phyloP scores from a whole-genome alignment of 164 flowering plant species.

The Magnolia officinalis region DNA sequence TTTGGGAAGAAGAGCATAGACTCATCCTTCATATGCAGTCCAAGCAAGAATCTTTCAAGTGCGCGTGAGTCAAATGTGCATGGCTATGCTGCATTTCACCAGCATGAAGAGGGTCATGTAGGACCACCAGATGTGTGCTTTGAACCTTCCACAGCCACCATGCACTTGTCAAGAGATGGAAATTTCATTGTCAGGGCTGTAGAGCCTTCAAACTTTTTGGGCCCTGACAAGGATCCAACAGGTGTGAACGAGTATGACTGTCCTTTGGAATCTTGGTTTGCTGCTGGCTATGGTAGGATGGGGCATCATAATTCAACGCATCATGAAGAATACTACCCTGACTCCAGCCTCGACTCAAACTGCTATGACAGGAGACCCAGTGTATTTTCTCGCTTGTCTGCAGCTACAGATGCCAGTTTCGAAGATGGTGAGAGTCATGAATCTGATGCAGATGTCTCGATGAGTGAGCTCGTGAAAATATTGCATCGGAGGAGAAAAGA shows the following conservation, averaged over 20 bases:
- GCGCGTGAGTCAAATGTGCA: not conserved
- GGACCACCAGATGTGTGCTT: not conserved
- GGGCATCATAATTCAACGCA: not conserved
- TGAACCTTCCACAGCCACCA: not conserved
- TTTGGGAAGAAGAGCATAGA: not conserved
- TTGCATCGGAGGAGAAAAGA: constrained; percentile 14
- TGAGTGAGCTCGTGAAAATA: constrained; percentile 33
- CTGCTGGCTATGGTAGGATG: not conserved
- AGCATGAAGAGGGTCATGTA: not conserved
- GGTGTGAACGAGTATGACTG: not conserved
- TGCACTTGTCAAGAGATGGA: not conserved
- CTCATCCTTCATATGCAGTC: not conserved
- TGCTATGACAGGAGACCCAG: constrained; percentile 25
- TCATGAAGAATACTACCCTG: not conserved
- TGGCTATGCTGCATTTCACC: not conserved
- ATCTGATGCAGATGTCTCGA: constrained; percentile 18
- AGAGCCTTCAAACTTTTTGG: not conserved
- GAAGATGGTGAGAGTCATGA: constrained; percentile 5
- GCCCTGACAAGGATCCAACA: not conserved
- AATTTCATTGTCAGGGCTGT: not conserved
- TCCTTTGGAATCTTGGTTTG: not conserved
- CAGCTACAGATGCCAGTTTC: not conserved
- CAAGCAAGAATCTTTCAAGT: not conserved
- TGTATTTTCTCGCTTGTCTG: constrained; percentile 43
- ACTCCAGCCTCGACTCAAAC: constrained; percentile 8